Evolutionary conservation across 1,139 yeast genomes (phyloP), one percentile per base, ranked within the genome.

Genomic region (Saccharomyces pastorianus): DNA sequence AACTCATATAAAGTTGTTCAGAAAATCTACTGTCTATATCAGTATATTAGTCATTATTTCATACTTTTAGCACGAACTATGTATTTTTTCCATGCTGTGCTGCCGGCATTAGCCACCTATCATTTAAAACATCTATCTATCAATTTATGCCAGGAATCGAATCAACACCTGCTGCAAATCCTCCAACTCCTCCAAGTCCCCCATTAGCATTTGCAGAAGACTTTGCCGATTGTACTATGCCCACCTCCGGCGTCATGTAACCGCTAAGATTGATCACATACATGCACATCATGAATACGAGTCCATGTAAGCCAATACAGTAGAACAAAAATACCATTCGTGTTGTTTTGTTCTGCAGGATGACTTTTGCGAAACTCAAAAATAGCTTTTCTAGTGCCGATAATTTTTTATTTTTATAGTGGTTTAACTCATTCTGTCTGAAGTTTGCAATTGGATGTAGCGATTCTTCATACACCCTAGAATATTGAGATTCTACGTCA

Each of bases 391-490:
- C 97, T 53, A 87, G 65, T 2, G 95, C 88, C 0, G 93, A 84
- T 67, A 90, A 76, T 55, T 81, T 78, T 8, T 90, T 83, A 53
- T 80, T 78, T 49, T 60, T 62, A 51, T 88, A 85, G 58, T 96
- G 75, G 62, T 85, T 91, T 50, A 85, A 81, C 67, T 90, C 97
- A 58, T 82, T 74, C 50, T 84, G 79, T 63, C 95, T 80, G 71
- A 91, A 88, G 64, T 84, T 88, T 62, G 88, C 95, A 61, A 88
- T 82, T 28, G 96, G 96, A 63, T 89, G 91, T 52, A 88, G 73
- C 53, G 83, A 86, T 52, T 83, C 85, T 64, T 90, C 96, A 71
- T 90, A 91, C 48, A 73, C 79, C 46, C 78, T 75, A 51, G 80
- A 80, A 65, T 84, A 83, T 54, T 78, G 76, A 54, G 84, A 87